These are phyloP conservation scores for Globisporangium viniferum DNA, from an alignment of 352 stramenopile species.

Conservation along the genomic window DNA sequence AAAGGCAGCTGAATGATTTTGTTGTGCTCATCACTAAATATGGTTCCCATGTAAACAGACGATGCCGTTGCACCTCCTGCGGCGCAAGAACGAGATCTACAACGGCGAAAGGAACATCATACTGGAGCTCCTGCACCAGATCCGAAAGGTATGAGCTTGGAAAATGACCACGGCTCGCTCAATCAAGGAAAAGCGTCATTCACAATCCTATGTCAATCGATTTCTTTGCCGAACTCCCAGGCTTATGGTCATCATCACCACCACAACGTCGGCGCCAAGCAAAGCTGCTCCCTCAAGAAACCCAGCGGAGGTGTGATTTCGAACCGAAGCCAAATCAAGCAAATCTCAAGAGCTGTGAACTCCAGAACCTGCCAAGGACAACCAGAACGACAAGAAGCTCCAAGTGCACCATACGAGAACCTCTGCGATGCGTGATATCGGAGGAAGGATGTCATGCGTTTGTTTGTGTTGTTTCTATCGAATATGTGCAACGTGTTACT, in stretches of 20 bases:
- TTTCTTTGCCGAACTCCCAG: background rate
- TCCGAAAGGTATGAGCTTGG: constrained; percentile 29
- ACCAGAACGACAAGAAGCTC: background rate
- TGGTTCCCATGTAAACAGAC: constrained; percentile 19
- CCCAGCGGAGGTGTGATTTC: background rate
- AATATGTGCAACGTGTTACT: background rate
- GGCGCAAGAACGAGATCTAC: constrained; percentile 38
- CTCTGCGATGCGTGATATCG: too few species aligned
- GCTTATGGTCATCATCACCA: constrained; percentile 9
- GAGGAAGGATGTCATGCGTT: background rate
- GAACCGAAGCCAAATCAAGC: background rate
- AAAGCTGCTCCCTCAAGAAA: background rate
- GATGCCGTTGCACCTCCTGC: constrained; percentile 49
- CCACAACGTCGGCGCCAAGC: background rate
- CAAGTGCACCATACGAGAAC: background rate
- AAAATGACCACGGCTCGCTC: too few species aligned
- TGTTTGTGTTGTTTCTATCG: background rate
- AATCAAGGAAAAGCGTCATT: too few species aligned
- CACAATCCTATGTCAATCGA: too few species aligned
- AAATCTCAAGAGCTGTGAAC: background rate
- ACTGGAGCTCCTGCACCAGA: constrained; percentile 40
- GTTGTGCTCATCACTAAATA: background rate
- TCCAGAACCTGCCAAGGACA: background rate
- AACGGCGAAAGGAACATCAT: constrained; percentile 29
- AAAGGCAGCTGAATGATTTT: background rate